A percentile compares a stretch with the other conserved stretches of the same genome.
Conservation (phyloP, 331 rosid genomes). For the Cydonia oblonga region DNA sequence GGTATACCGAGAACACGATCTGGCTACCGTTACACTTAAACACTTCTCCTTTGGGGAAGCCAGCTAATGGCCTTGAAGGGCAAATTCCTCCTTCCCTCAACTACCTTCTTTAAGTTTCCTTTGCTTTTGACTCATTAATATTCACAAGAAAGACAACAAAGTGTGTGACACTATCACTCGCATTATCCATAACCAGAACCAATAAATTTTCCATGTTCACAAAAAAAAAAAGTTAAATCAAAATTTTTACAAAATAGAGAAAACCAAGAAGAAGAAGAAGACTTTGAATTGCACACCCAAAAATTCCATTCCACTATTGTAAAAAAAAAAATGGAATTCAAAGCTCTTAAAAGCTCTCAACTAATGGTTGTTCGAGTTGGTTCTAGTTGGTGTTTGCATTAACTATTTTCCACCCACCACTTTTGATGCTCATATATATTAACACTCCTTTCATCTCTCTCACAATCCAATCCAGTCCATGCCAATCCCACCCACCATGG, state of each 20-base stretch:
- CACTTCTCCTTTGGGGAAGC: not conserved
- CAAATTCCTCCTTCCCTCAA: not conserved
- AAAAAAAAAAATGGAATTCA: slow-evolving; percentile 24
- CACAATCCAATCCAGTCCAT: not conserved
- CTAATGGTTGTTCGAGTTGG: slow-evolving; percentile 44
- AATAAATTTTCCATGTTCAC: not conserved
- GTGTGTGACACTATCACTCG: not conserved
- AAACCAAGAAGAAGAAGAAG: not conserved
- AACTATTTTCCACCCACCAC: slow-evolving; percentile 47
- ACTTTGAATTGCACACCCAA: not conserved
- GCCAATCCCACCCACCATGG: slow-evolving; percentile 30
- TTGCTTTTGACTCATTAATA: not conserved
- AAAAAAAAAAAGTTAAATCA: no score
- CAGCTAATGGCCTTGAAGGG: not conserved
- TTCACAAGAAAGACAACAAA: not conserved
- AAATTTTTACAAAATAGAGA: not conserved
- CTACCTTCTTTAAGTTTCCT: not conserved
- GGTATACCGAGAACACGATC: no score
- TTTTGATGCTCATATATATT: slow-evolving; percentile 2
- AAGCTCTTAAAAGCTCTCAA: slow-evolving; percentile 45
- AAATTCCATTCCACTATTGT: slow-evolving; percentile 36
- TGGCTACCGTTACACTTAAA: no score
- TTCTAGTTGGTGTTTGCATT: slow-evolving; percentile 57
- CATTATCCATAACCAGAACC: not conserved
- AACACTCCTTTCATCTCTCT: not conserved